Base-by-base conservation (phyloP, 768 basidiomycete genomes). In the Boletus barrowsii region DNA sequence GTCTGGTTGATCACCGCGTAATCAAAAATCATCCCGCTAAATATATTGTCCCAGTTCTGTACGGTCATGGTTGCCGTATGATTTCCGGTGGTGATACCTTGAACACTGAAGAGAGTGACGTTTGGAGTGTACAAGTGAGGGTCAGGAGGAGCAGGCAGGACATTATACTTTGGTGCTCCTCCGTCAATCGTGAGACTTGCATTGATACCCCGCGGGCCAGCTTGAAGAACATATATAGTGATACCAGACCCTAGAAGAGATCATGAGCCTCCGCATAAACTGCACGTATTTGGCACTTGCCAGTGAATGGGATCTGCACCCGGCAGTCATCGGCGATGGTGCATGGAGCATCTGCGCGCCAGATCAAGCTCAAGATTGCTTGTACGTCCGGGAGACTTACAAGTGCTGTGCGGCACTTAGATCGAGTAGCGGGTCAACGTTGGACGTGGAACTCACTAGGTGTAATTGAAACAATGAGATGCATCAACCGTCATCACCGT, bases 11-110 rank as follows among this genome's bases (percentile, higher is more conserved):
- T 49, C 13, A 20, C 11, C 10, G 42, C 63, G 39, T 59, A 58
- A 45, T 64, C 63, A 29, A 62, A 61, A 50, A 61, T 58, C 53
- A 63, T 55, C 39, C 53, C 53, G n/a, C 61, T 57, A 15, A 40
- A 51, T 26, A 40, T 48, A 20, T 53, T 53, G 29, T 49, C 51
- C 61, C 62, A 63, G 24, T 42, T 49, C 24, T 29, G 51, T 4
- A 60, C 53, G 10, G 46, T 51, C 57, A 63, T 54, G 6, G 42
- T 57, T 9, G 51, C 55, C 5, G 50, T 50, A 22, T 63, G 62
- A 26, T 64, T 54, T 18, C 62, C 56, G 2, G 54, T 58, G 9
- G 49, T 24, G 9, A 64, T 42, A 3, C 55, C 55, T 44, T 64
- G 52, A 24, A 58, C 29, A 32, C 18, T 48, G 49, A 55, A 61